Evolutionary conservation across 768 basidiomycete genomes (phyloP), one percentile per base, ranked within the genome.

Genomic region (Mycena chlorophos): DNA sequence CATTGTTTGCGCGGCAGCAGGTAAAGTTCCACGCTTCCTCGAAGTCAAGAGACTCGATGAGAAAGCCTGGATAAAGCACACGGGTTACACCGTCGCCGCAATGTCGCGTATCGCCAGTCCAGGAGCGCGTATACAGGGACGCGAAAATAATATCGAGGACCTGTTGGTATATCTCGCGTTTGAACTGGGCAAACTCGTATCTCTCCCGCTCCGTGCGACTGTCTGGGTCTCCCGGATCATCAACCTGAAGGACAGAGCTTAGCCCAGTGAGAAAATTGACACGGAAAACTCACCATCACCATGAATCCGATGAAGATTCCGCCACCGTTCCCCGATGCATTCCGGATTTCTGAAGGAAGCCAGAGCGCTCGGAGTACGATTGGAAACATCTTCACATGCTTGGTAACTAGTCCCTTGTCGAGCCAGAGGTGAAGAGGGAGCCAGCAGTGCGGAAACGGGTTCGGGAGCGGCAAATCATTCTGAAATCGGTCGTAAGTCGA

Each of bases 241-340:
- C 3, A 22, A 51, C 50, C 50, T 51, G n/a, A n/a, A 10, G 26
- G 13, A 31, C 12, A 40, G 29, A 64, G 58, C 63, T 68, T 49
- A n/a, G 26, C 17, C 30, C 16, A 27, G 42, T 53, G 13, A 51
- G n/a, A 47, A 48, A 28, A 30, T 30, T 37, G 29, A 22, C 49
- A 16, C 19, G 27, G 47, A 37, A 16, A 34, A 37, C 38, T 20
- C 46, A 71, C 70, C 30, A 64, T 58, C 4, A 69, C 69, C 63
- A 71, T 67, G 49, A 66, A 69, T 5, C 66, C 65, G 16, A 71
- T 14, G 0, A 71, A 50, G 10, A 68, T 49, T 6, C 69, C 68
- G 19, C 70, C 70, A 16, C 70, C 70, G 51, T 71, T 71, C 12
- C 70, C 70, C 26, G 70, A 70, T 2, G 58, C 67, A 57, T 71